Base-by-base conservation (phyloP, 345 rosid species). In the Populus euphratica region DNA sequence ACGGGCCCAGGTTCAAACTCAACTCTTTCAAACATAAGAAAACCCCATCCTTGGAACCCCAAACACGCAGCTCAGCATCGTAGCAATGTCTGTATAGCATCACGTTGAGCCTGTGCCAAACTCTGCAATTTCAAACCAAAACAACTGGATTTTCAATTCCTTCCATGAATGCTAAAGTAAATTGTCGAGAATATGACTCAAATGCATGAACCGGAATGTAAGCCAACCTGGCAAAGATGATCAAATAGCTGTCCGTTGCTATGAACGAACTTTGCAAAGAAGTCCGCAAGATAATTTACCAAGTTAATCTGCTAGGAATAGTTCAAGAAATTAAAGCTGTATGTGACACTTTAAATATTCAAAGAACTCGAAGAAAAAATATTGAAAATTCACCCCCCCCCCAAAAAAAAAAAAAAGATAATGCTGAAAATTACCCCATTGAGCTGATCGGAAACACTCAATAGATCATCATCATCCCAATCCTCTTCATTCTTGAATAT, bases 151-250 rank as follows among this genome's bases (percentile, higher is more conserved):
- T 25, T 50, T 0, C 16, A 2, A 21, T 20, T 10, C 12, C 10
- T 31, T 31, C 11, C 17, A 33, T 76, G 52, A 50, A 50, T 50
- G 14, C 64, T 20, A 21, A 73, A 35, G 35, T 8, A 14, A 12
- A 76, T 13, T 12, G n/a, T 21, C 4, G 21, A 29, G 59, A 16
- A 35, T 18, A 8, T 20, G 25, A 65, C 72, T 69, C 59, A 66
- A 59, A 69, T 71, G 41, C 74, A 73, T 74, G 76, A 52, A 20
- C 2, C 49, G 73, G 64, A 74, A 31, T 25, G 67, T 12, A 39
- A 80, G 31, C 74, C 63, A 17, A 91, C 98, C 97, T 87, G 98
- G 87, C 84, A 90, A 83, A 95, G 89, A 83, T 81, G 81, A 73
- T 89, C 84, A 74, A 95, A 87, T 80, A 87, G 81, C 73, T 78